Percentiles rank a stretch among this genome's conserved stretches.
phyloP scores from a whole-genome alignment of 2,329 filamentous ascomycete genomes.

The Coleophoma crateriformis region DNA sequence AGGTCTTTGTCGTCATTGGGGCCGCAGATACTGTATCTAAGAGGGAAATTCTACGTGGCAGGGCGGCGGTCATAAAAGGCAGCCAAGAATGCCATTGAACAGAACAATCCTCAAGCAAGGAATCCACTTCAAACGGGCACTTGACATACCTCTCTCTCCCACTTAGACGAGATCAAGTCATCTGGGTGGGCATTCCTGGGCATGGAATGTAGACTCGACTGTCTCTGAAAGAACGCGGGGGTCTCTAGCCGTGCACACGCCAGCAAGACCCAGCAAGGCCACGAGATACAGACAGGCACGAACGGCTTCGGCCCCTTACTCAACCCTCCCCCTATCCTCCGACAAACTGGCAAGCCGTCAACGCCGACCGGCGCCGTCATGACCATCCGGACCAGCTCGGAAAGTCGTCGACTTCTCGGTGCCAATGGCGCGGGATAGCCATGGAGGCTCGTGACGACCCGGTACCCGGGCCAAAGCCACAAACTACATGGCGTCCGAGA shows the following conservation, averaged over 20 bases:
- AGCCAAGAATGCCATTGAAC: constrained; percentile 26
- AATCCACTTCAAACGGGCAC: constrained; percentile 14
- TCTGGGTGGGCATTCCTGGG: constrained; percentile 28
- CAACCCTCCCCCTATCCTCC: constrained; percentile 21
- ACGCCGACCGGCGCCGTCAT: constrained; percentile 6
- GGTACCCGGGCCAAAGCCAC: not conserved
- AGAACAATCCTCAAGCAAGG: not conserved
- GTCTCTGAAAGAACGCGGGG: constrained; percentile 32
- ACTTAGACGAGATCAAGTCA: constrained; percentile 31
- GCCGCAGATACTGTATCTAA: constrained; percentile 37
- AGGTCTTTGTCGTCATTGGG: constrained; percentile 32
- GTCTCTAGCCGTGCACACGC: constrained; percentile 21
- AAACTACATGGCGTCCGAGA: constrained; percentile 14
- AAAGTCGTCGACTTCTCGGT: constrained; percentile 7
- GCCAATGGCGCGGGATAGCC: too few relatives aligned
- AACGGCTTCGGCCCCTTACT: constrained; percentile 31
- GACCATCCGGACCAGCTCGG: constrained; percentile 13
- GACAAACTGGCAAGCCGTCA: constrained; percentile 3
- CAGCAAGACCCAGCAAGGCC: constrained; percentile 21
- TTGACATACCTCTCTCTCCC: constrained; percentile 28
- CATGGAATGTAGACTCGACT: constrained; percentile 30
- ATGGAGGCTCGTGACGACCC: not conserved
- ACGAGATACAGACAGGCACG: constrained; percentile 29
- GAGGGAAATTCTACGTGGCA: constrained; percentile 43
- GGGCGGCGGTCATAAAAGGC: constrained; percentile 34